Percentiles rank a stretch among this genome's conserved stretches.
phyloP scores from a whole-genome alignment of 2,329 filamentous ascomycete species.

The Exophiala dermatitidis region DNA sequence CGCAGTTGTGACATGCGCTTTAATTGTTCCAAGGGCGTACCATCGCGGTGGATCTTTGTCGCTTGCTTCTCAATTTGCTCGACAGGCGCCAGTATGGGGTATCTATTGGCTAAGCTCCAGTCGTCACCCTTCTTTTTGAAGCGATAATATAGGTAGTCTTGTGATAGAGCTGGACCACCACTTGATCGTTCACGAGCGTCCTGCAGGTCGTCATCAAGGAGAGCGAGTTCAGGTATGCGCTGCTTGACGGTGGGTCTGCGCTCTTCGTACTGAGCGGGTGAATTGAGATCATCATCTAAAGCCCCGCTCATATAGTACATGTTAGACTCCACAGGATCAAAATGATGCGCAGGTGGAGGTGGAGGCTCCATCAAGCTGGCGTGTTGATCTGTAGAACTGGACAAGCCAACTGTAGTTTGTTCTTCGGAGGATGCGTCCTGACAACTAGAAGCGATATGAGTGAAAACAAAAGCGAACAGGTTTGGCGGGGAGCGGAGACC shows the following conservation, averaged over 20 bases:
- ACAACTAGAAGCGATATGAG: not conserved
- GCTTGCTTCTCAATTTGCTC: constrained; percentile 20
- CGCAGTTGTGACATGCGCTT: constrained; percentile 15
- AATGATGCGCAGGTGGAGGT: constrained; percentile 16
- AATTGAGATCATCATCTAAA: constrained; percentile 5
- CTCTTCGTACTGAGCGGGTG: constrained; percentile 12
- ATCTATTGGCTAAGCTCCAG: constrained; percentile 14
- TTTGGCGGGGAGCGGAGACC: constrained; percentile 11
- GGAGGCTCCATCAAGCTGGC: constrained; percentile 15
- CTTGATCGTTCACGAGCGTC: constrained; percentile 11
- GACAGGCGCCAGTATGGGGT: constrained; percentile 10
- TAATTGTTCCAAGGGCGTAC: constrained; percentile 13
- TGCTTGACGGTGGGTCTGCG: constrained; percentile 16
- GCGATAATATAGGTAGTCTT: constrained; percentile 20
- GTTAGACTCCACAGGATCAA: constrained; percentile 11
- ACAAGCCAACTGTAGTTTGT: constrained; percentile 16
- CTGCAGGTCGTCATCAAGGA: constrained; percentile 10
- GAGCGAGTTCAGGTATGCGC: constrained; percentile 14
- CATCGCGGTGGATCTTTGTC: constrained; percentile 13
- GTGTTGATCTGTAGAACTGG: constrained; percentile 6
- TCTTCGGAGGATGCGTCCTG: constrained; percentile 16
- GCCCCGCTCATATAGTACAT: constrained; percentile 4
- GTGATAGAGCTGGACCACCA: constrained; percentile 2
- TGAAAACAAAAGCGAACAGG: constrained; percentile 2
- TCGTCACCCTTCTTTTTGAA: constrained; percentile 17